These are phyloP conservation scores for Ceratobasidium sp. DNA, from an alignment of 1,284 basidiomycete genomes.

Conservation along the genomic window DNA sequence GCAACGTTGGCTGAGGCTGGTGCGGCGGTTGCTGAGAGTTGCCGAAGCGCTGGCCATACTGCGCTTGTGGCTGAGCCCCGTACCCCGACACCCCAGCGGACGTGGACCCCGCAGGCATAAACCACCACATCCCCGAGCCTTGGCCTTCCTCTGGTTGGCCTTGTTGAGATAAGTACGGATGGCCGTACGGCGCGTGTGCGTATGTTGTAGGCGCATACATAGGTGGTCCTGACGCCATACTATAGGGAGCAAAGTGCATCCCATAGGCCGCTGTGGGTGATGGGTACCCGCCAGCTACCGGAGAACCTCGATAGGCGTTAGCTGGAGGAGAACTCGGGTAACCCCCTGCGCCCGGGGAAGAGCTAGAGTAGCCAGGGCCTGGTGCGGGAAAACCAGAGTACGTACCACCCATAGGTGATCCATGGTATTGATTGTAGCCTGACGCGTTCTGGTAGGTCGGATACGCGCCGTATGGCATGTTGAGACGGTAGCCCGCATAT, in stretches of 20 bases:
- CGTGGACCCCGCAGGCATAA: slow-evolving; percentile 35
- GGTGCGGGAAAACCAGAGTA: background rate
- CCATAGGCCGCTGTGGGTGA: slow-evolving; percentile 31
- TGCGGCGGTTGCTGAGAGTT: slow-evolving; percentile 18
- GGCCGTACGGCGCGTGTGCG: slow-evolving; percentile 42
- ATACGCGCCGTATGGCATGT: slow-evolving; percentile 34
- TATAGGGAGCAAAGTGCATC: slow-evolving; percentile 38
- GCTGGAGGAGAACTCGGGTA: slow-evolving; percentile 31
- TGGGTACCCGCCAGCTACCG: slow-evolving; percentile 24
- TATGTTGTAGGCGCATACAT: slow-evolving; percentile 43
- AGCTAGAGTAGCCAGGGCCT: slow-evolving; percentile 16
- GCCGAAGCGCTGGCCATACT: slow-evolving; percentile 27
- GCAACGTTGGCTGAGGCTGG: slow-evolving; percentile 12
- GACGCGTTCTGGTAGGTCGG: slow-evolving; percentile 26
- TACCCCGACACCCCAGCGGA: slow-evolving; percentile 16
- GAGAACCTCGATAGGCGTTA: slow-evolving; percentile 20
- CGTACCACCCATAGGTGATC: slow-evolving; percentile 16
- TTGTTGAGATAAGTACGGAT: slow-evolving; percentile 37
- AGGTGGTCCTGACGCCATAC: slow-evolving; percentile 39
- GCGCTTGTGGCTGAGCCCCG: slow-evolving; percentile 31
- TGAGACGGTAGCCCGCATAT: slow-evolving; percentile 23
- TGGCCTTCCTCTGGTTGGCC: slow-evolving; percentile 31
- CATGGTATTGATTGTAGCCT: slow-evolving; percentile 24
- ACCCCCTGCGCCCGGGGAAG: background rate
- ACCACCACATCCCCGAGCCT: slow-evolving; percentile 42